Evolutionary conservation across 108 stramenopile species (phyloP).

Genomic region (Skeletonema potamos): DNA sequence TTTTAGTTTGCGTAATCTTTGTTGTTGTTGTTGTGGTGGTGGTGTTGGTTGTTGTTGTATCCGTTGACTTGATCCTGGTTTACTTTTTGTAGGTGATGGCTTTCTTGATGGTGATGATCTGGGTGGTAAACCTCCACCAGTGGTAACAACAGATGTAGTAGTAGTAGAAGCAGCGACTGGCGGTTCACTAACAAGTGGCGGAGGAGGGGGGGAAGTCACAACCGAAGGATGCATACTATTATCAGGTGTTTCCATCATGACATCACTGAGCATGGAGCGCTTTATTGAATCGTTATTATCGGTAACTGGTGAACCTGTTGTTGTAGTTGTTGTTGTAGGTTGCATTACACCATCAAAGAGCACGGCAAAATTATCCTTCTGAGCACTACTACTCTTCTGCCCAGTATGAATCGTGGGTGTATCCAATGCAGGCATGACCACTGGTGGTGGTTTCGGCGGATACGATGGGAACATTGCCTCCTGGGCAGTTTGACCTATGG

Average conservation of each 20-base stretch:
- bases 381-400: not conserved
- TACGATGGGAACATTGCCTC: not conserved
- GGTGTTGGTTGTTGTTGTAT: not conserved
- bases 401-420: not conserved
- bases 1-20: not conserved
- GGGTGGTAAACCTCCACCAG: not conserved
- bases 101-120: not conserved
- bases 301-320: not conserved
- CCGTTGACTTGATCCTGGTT: not conserved
- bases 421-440: not conserved
- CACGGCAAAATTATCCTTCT: constrained; percentile 27
- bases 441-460: not conserved
- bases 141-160: not conserved
- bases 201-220: not conserved
- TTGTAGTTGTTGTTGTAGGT: not conserved
- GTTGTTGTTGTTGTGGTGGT: not conserved
- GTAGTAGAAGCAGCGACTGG: not conserved
- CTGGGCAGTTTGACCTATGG: not conserved
- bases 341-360: not conserved
- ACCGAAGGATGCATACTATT: not conserved
- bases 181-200: not conserved
- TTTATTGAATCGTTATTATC: not conserved
- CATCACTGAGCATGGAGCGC: not conserved
- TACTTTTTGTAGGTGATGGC: not conserved
- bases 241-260: constrained; percentile 9